Evolutionary conservation across 257 asterid genomes (phyloP).

Genomic region (Solanum dulcamara): DNA sequence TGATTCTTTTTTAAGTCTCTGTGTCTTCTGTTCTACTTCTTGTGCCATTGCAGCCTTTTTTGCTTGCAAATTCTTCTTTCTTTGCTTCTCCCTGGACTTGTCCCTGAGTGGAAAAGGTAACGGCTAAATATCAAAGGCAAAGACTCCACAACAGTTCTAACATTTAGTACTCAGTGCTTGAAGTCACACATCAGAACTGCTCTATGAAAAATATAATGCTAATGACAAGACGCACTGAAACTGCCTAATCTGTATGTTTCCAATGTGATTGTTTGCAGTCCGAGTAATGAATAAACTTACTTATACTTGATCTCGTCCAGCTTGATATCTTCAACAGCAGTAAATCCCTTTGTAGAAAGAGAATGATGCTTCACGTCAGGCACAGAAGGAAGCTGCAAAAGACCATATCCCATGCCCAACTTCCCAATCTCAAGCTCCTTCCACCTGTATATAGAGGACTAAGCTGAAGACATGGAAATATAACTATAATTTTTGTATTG

Average conservation of each 20-base stretch:
- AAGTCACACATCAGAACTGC: neutral
- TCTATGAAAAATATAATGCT: neutral
- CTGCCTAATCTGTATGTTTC: neutral
- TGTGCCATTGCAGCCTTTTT: slow-evolving; percentile 43
- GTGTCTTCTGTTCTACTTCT: slow-evolving; percentile 21
- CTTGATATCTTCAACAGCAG: slow-evolving; percentile 53
- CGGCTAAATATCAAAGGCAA: neutral
- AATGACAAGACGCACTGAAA: neutral
- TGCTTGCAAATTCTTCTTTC: slow-evolving; percentile 61
- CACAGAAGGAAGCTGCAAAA: slow-evolving; percentile 83
- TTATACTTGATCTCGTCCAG: slow-evolving; percentile 60
- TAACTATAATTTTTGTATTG: neutral
- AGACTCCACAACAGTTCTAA: neutral
- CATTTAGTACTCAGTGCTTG: neutral
- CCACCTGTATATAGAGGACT: slow-evolving; percentile 39
- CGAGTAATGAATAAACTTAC: slow-evolving; percentile 10
- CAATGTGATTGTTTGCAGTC: neutral
- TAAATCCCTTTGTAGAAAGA: slow-evolving; percentile 70
- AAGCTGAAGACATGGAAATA: neutral
- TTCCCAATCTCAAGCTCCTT: slow-evolving; percentile 96
- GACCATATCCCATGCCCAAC: slow-evolving; percentile 88
- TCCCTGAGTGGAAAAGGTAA: slow-evolving; percentile 38
- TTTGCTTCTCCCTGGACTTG: slow-evolving; percentile 74
- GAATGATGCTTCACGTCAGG: slow-evolving; percentile 80
- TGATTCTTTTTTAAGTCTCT: slow-evolving; percentile 26